Base-by-base conservation (phyloP, 805 yeast species). In the Metschnikowia arizonensis region DNA sequence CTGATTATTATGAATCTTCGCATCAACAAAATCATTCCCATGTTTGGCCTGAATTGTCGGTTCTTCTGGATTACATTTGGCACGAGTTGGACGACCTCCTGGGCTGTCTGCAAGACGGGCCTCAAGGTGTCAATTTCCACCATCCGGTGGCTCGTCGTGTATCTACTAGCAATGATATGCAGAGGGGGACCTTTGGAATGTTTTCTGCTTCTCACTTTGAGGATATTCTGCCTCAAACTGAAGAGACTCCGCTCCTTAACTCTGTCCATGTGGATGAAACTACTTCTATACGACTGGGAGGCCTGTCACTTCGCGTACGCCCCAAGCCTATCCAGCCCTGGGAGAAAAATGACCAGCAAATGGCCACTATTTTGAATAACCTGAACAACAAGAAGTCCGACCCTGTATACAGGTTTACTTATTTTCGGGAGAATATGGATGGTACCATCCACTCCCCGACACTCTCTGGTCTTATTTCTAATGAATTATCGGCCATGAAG, bases 391-490 rank as follows among this genome's bases (percentile, higher is more conserved):
- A 60, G 37, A 80, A 77, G 46, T 79, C 79, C 32, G 58, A 55
- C 11, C 55, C 55, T 3, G 42, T 57, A 14, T 82, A 81, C 61
- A 72, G 98, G 51, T 91, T 87, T 68, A 88, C 98, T 0, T 91
- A 91, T 60, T 91, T 93, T 65, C 75, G 98, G 53, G 96, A 89
- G 52, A 95, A 88, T 57, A 64, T 91, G 53, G 85, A 83, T 12
- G 81, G 88, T n/a, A 90, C 98, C 0, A 79, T 90, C 19, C 97
- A 90, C 63, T 81, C 97, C 0, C 88, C 96, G 2, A 83, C 87
- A 4, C 83, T 90, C 21, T 83, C 95, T 3, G 97, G 97, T 0
- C 68, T 90, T 18, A 42, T 58, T 15, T 31, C 46, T 19, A 32
- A 37, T 32, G 52, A 49, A 21, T n/a, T n/a, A n/a, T n/a, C n/a